phyloP scores from a whole-genome alignment of 768 basidiomycete species.

The Hysterangium stoloniferum region DNA sequence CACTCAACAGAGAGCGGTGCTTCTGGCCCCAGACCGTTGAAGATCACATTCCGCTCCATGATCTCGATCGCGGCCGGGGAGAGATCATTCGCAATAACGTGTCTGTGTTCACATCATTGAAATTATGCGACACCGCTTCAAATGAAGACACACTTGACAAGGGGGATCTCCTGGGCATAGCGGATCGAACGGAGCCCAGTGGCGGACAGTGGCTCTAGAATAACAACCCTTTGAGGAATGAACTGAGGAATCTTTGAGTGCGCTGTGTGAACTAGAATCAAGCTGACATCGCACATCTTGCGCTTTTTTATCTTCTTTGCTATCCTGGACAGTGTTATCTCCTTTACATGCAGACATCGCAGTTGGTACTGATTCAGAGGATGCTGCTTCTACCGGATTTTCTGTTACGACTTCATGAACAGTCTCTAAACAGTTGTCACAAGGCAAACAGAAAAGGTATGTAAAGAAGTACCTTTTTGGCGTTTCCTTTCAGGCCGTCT shows the following conservation, averaged over 20 bases:
- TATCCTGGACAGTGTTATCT: too few species aligned
- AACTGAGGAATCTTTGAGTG: too few species aligned
- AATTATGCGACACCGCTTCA: conserved; percentile 9
- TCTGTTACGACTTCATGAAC: neutral
- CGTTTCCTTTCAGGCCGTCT: conserved; percentile 33
- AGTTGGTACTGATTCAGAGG: too few species aligned
- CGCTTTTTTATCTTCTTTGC: too few species aligned
- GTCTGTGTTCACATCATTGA: conserved; percentile 36
- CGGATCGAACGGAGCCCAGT: conserved; percentile 94
- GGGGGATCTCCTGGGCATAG: conserved; percentile 94
- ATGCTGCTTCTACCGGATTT: conserved; percentile 3
- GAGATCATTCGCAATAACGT: conserved; percentile 92
- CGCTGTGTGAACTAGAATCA: too few species aligned
- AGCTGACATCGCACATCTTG: too few species aligned
- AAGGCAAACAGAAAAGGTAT: neutral
- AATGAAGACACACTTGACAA: conserved; percentile 54
- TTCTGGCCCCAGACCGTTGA: conserved; percentile 57
- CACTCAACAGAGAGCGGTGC: neutral
- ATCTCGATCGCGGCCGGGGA: conserved; percentile 75
- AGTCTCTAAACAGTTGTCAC: neutral
- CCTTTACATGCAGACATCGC: too few species aligned
- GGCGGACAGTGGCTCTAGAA: conserved; percentile 91
- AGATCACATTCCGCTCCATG: conserved; percentile 77
- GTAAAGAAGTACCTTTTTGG: conserved; percentile 32
- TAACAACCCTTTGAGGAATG: conserved; percentile 57